Evolutionary conservation across 441 rosid genomes (phyloP).

Genomic region (Aquilaria agallochum): DNA sequence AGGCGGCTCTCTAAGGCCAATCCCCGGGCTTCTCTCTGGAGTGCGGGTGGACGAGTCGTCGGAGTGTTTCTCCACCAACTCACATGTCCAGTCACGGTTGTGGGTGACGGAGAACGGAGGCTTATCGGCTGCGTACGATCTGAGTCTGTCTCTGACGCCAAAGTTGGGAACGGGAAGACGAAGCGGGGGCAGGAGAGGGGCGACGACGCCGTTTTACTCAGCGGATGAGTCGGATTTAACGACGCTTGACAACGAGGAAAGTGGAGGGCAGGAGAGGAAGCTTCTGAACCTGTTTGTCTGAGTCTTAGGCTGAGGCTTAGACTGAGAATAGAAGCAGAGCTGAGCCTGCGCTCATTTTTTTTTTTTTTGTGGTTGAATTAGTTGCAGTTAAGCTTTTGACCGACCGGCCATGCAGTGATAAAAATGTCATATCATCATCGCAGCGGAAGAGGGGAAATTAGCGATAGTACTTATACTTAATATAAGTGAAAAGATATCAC

Average conservation of each 20-base stretch:
- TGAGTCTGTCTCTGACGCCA: conserved; percentile 8
- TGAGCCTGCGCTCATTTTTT: no score
- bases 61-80: conserved; percentile 16
- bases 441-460: no score
- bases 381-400: no score
- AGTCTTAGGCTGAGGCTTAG: background rate
- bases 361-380: no score
- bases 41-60: conserved; percentile 24
- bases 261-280: conserved; percentile 27
- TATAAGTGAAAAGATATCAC: no score
- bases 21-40: conserved; percentile 24
- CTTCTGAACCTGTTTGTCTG: conserved; percentile 60
- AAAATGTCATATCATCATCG: no score
- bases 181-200: conserved; percentile 4
- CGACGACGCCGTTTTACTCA: conserved; percentile 22
- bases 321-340: conserved; percentile 1
- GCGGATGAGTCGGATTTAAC: conserved; percentile 26
- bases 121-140: conserved; percentile 13
- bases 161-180: background rate
- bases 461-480: no score
- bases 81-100: conserved; percentile 19
- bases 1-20: conserved; percentile 38
- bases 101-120: conserved; percentile 2
- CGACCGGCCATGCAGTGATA: background rate
- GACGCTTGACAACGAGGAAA: conserved; percentile 23